phyloP scores from a whole-genome alignment of 2,329 filamentous ascomycete genomes.

The Fusarium xyrophilum region DNA sequence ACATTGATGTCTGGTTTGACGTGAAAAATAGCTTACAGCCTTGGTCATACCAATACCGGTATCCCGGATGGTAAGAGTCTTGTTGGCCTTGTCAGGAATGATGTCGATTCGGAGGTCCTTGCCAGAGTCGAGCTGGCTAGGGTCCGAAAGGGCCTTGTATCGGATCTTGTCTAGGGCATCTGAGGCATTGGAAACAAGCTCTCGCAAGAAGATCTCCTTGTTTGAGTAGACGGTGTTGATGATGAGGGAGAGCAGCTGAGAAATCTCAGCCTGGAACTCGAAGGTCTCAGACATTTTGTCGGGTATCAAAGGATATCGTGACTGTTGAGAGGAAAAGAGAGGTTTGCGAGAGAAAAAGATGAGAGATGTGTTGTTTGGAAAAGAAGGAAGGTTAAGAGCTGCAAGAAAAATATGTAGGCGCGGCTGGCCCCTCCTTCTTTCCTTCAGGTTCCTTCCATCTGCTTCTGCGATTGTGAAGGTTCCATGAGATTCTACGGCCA shows the following conservation, averaged over 20 bases:
- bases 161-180: slow-evolving; percentile 99
- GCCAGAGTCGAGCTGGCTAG: slow-evolving; percentile 93
- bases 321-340: slow-evolving; percentile 34
- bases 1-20: too few relatives aligned
- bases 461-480: slow-evolving; percentile 47
- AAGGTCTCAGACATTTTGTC: slow-evolving; percentile 93
- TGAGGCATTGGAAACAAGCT: slow-evolving; percentile 97
- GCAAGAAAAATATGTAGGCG: slow-evolving; percentile 48
- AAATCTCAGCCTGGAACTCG: slow-evolving; percentile 99
- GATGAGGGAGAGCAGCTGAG: slow-evolving; percentile 98
- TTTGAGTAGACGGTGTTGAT: slow-evolving; percentile 99
- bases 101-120: slow-evolving; percentile 99
- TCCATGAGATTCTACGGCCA: slow-evolving; percentile 56
- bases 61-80: slow-evolving; percentile 97
- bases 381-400: slow-evolving; percentile 1
- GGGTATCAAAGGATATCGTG: slow-evolving; percentile 51
- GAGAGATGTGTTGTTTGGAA: slow-evolving; percentile 33
- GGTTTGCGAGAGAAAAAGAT: slow-evolving; percentile 16
- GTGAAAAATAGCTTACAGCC: slow-evolving; percentile 72
- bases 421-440: slow-evolving; percentile 41
- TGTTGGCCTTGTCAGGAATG: slow-evolving; percentile 95
- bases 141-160: slow-evolving; percentile 97
- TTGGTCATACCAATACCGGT: slow-evolving; percentile 99
- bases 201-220: slow-evolving; percentile 99
- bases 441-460: slow-evolving; percentile 38